A percentile compares a stretch with the other conserved stretches of the same genome.
These are phyloP conservation scores for Pseudogymnoascus sp. DNA, from an alignment of 2,329 filamentous ascomycete species.

Conservation along the genomic window DNA sequence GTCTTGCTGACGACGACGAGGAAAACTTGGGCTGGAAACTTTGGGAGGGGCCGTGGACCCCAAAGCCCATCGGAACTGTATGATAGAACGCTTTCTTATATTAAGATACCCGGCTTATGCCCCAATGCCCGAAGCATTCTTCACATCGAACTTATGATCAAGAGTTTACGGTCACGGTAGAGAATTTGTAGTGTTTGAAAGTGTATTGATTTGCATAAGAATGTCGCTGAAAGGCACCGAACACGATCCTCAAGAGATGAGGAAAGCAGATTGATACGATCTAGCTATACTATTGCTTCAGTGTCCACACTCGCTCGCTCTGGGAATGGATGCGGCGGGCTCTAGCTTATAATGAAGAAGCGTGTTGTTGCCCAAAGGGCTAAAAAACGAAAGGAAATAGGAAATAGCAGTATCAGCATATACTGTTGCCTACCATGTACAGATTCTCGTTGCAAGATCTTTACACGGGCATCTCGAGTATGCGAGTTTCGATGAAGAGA, in stretches of 20 bases:
- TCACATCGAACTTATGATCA: too few species aligned
- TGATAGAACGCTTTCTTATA: slow-evolving; percentile 26
- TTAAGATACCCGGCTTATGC: slow-evolving; percentile 14
- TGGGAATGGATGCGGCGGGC: slow-evolving; percentile 43
- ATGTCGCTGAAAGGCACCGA: slow-evolving; percentile 5
- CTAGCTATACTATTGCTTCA: slow-evolving; percentile 44
- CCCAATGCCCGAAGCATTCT: neutral
- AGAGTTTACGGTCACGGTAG: too few species aligned
- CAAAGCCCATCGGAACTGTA: slow-evolving; percentile 50
- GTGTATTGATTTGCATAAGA: neutral
- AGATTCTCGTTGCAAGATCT: slow-evolving; percentile 9
- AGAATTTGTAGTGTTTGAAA: neutral
- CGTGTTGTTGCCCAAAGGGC: slow-evolving; percentile 6
- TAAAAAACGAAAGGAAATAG: neutral
- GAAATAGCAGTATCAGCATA: slow-evolving; percentile 1
- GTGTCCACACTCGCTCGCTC: slow-evolving; percentile 49
- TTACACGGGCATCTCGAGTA: slow-evolving; percentile 2
- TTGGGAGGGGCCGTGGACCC: slow-evolving; percentile 46
- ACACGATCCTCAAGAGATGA: slow-evolving; percentile 7
- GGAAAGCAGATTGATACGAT: slow-evolving; percentile 18
- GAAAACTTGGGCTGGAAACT: slow-evolving; percentile 39
- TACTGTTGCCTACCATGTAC: neutral
- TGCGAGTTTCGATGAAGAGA: slow-evolving; percentile 7
- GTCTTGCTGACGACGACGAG: neutral
- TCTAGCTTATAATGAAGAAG: slow-evolving; percentile 40